phyloP scores from a whole-genome alignment of 345 rosid species.

The Citrus medica region DNA sequence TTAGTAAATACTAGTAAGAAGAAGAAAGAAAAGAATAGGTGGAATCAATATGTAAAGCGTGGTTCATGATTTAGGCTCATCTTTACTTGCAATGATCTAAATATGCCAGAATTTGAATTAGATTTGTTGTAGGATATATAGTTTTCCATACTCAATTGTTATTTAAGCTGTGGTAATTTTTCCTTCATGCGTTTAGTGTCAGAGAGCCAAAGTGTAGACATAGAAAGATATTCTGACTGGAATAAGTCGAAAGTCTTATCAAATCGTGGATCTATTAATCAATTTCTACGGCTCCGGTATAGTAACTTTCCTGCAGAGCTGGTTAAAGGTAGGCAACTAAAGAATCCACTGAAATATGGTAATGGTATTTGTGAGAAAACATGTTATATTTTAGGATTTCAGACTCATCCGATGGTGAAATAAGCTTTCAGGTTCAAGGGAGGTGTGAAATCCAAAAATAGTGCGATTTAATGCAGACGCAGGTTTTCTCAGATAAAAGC shows the following conservation, averaged over 20 bases:
- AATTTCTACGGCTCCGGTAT: slow-evolving; percentile 21
- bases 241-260: slow-evolving; percentile 27
- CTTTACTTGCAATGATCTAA: background rate
- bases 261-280: slow-evolving; percentile 34
- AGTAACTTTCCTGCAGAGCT: too few relatives aligned
- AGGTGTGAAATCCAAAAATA: slow-evolving; percentile 24
- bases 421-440: slow-evolving; percentile 29
- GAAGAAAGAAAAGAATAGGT: background rate
- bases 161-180: background rate
- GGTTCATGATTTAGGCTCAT: background rate
- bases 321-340: too few relatives aligned
- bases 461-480: slow-evolving; percentile 36
- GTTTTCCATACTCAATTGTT: background rate
- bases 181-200: slow-evolving; percentile 4
- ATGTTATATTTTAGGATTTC: background rate
- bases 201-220: slow-evolving; percentile 34
- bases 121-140: background rate
- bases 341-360: too few relatives aligned
- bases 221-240: slow-evolving; percentile 51
- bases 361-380: background rate
- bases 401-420: background rate
- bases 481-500: slow-evolving; percentile 27
- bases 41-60: background rate
- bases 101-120: background rate
- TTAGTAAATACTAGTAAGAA: background rate